Percentiles rank a stretch among this genome's conserved stretches.
Conservation (phyloP, 75 land plant species). For the Picea sitchensis region DNA sequence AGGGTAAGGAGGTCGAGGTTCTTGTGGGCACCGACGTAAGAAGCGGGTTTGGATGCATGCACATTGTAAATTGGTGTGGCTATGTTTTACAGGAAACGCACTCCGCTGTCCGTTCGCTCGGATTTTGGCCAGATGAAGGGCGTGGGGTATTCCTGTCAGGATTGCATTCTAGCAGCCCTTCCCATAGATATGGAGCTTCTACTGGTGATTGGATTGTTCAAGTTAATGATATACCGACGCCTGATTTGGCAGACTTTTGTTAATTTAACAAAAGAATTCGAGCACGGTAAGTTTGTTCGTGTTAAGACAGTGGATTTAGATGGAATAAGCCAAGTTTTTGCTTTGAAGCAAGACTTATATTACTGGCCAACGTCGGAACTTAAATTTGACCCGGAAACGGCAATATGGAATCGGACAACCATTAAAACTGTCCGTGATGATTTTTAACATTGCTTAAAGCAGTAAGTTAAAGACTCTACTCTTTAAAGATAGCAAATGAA, state of each 20-base stretch:
- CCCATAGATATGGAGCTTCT: constrained; percentile 83
- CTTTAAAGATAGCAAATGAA: too few species aligned
- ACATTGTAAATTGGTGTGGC: constrained; percentile 92
- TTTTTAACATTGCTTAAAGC: too few species aligned
- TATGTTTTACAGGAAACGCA: constrained; percentile 85
- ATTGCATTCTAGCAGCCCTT: constrained; percentile 95
- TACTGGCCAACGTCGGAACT: too few species aligned
- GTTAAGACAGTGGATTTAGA: constrained; percentile 70
- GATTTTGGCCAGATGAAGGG: constrained; percentile 88
- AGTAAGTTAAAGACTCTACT: too few species aligned
- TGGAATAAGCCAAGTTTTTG: too few species aligned
- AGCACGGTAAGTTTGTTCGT: constrained; percentile 84
- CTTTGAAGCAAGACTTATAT: too few species aligned
- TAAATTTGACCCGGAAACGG: too few species aligned
- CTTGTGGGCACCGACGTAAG: constrained; percentile 85
- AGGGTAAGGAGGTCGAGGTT: constrained; percentile 70
- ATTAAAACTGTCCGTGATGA: too few species aligned
- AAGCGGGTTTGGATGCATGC: constrained; percentile 78
- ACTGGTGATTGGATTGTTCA: constrained; percentile 96
- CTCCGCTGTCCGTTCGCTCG: constrained; percentile 87
- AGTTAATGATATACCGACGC: constrained; percentile 82
- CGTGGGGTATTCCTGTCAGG: constrained; percentile 93
- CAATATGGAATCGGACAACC: too few species aligned
- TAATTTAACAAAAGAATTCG: constrained; percentile 64
- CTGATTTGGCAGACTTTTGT: constrained; percentile 77